Evolutionary conservation across 495 filamentous ascomycete genomes (phyloP).

Genomic region (Pseudoneurospora amorphoporcata): DNA sequence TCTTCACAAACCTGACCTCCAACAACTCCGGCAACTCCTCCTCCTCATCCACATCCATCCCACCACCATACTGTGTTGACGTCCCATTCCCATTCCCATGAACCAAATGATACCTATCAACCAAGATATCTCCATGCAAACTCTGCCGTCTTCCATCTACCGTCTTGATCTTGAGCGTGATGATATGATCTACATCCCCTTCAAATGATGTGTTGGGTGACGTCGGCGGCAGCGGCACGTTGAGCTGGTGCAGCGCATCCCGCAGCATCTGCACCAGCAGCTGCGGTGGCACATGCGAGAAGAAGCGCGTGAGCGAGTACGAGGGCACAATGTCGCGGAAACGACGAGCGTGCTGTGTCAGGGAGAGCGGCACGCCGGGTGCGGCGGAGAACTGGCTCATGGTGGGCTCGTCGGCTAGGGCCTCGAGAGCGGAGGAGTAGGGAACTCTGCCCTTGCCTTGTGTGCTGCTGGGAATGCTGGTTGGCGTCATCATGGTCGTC

Average conservation of each 20-base stretch:
- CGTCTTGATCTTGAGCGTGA: conserved; percentile 61
- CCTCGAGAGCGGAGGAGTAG: conserved; percentile 36
- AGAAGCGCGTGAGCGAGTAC: conserved; percentile 81
- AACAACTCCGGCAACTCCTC: conserved; percentile 64
- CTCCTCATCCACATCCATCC: conserved; percentile 20
- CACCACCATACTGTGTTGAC: background rate
- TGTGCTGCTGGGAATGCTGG: conserved; percentile 1
- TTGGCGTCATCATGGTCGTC: conserved; percentile 6
- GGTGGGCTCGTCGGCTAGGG: conserved; percentile 75
- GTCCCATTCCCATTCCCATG: background rate
- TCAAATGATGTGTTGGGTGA: conserved; percentile 12
- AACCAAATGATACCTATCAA: conserved; percentile 52
- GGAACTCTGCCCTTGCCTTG: conserved; percentile 3
- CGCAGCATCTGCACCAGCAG: conserved; percentile 69
- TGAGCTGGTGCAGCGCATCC: conserved; percentile 73
- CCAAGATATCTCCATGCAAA: conserved; percentile 71
- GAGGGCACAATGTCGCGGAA: conserved; percentile 81
- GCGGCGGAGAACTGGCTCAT: conserved; percentile 84
- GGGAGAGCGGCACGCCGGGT: conserved; percentile 65
- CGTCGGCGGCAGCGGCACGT: conserved; percentile 56
- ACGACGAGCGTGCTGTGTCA: conserved; percentile 75
- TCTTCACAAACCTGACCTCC: conserved; percentile 87
- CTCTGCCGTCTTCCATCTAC: conserved; percentile 70
- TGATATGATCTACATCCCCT: conserved; percentile 33
- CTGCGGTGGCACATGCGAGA: conserved; percentile 67